These are phyloP conservation scores for Parathielavia appendiculata DNA, from an alignment of 495 filamentous ascomycete species.

Conservation along the genomic window DNA sequence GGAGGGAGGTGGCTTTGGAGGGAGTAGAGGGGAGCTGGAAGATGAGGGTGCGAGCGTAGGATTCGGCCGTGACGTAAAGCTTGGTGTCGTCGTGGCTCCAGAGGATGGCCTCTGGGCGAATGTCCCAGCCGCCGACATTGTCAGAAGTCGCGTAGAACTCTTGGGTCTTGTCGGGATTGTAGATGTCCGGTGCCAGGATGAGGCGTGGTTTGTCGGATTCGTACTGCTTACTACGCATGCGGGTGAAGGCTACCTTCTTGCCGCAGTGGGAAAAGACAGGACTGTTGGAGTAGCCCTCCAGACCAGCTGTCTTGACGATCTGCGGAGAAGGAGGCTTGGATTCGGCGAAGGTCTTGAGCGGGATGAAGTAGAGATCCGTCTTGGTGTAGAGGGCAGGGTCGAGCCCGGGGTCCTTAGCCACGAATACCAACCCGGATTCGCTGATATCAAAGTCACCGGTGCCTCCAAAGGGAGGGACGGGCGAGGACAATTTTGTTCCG, in stretches of 20 bases:
- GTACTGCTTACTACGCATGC: slow-evolving; percentile 76
- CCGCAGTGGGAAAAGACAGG: slow-evolving; percentile 76
- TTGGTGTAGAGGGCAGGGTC: slow-evolving; percentile 79
- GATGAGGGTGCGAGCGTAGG: slow-evolving; percentile 56
- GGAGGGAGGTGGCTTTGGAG: slow-evolving; percentile 46
- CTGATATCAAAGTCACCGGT: slow-evolving; percentile 54
- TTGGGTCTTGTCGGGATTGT: slow-evolving; percentile 54
- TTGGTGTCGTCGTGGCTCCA: slow-evolving; percentile 63
- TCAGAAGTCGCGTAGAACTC: slow-evolving; percentile 60
- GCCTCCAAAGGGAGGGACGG: slow-evolving; percentile 54
- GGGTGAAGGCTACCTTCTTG: slow-evolving; percentile 68
- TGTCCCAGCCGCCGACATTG: slow-evolving; percentile 61
- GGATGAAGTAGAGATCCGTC: slow-evolving; percentile 67
- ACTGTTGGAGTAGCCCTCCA: slow-evolving; percentile 67
- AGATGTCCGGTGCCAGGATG: slow-evolving; percentile 56
- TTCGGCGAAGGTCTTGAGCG: slow-evolving; percentile 56
- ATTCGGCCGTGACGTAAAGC: slow-evolving; percentile 63
- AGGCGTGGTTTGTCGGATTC: slow-evolving; percentile 84
- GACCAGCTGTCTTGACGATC: slow-evolving; percentile 43
- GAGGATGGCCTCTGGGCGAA: slow-evolving; percentile 57
- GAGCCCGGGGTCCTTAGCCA: slow-evolving; percentile 75
- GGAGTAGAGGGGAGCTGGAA: slow-evolving; percentile 58
- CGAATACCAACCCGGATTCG: slow-evolving; percentile 62
- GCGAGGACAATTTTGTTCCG: slow-evolving; percentile 53
- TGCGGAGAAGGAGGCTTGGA: slow-evolving; percentile 41